These are phyloP conservation scores for Eucalyptus pauciflora DNA, from an alignment of 345 rosid genomes.

Conservation along the genomic window DNA sequence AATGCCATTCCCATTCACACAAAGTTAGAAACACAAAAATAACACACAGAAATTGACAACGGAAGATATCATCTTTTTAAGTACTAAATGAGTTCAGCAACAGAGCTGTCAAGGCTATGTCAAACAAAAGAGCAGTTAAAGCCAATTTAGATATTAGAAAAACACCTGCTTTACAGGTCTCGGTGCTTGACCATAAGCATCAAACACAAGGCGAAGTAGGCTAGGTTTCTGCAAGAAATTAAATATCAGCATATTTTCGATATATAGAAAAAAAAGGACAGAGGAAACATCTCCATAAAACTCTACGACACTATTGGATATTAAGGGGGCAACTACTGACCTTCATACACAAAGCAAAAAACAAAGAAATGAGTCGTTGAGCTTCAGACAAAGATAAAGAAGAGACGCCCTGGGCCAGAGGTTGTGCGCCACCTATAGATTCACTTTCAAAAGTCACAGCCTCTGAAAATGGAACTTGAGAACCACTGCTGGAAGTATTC, in stretches of 20 bases:
- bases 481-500: constrained; percentile 40
- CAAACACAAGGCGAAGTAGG: constrained; percentile 77
- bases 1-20: background rate
- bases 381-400: constrained; percentile 60
- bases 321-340: constrained; percentile 16
- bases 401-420: constrained; percentile 26
- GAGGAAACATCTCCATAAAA: background rate
- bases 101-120: background rate
- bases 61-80: background rate
- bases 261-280: constrained; percentile 1
- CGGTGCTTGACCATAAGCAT: constrained; percentile 64
- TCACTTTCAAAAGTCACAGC: constrained; percentile 38
- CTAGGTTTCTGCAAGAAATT: constrained; percentile 59
- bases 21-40: background rate
- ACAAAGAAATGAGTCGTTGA: constrained; percentile 77
- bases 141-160: background rate
- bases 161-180: constrained; percentile 78
- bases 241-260: background rate
- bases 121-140: background rate
- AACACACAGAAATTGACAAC: background rate
- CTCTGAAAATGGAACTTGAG: constrained; percentile 19
- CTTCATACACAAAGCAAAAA: constrained; percentile 93
- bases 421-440: constrained; percentile 22
- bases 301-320: background rate
- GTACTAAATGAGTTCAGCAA: background rate